A percentile compares a stretch with the other conserved stretches of the same genome.
phyloP scores from a whole-genome alignment of 805 yeast genomes.

The Saccharomycopsis malanga region DNA sequence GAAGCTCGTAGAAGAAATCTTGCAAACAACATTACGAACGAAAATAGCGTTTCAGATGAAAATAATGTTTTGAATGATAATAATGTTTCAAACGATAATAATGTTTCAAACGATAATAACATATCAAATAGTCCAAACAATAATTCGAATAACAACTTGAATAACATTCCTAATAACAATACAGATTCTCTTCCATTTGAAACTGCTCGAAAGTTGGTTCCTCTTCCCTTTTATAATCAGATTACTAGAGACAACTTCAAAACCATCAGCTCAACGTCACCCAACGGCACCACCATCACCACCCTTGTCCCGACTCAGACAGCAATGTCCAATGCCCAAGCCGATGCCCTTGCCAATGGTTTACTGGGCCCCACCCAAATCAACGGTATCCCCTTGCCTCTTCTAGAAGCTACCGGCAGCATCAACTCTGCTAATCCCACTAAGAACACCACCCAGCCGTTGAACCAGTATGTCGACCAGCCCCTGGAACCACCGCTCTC shows the following conservation, averaged over 20 bases:
- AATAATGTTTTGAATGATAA: constrained; percentile 21
- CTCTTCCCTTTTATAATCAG: constrained; percentile 85
- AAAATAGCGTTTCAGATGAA: constrained; percentile 23
- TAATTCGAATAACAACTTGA: no score
- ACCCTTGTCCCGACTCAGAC: constrained; percentile 81
- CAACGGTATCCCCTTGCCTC: constrained; percentile 60
- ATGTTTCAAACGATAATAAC: no score
- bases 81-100: constrained; percentile 17
- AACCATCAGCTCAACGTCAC: constrained; percentile 78
- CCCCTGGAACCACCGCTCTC: no score
- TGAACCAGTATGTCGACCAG: not conserved
- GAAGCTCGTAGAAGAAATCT: constrained; percentile 76
- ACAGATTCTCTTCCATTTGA: no score
- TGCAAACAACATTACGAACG: constrained; percentile 27
- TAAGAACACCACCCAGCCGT: not conserved
- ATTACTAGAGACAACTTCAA: constrained; percentile 84
- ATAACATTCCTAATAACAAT: no score
- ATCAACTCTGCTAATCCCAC: constrained; percentile 26
- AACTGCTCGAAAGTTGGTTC: constrained; percentile 41
- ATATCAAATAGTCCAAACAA: no score
- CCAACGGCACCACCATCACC: constrained; percentile 87
- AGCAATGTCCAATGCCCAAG: constrained; percentile 58
- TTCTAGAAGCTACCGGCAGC: constrained; percentile 79
- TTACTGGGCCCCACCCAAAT: constrained; percentile 48
- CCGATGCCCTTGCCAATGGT: constrained; percentile 51